A percentile compares a stretch with the other conserved stretches of the same genome.
Conservation (phyloP, 768 basidiomycete species). For the Mycena maculata region DNA sequence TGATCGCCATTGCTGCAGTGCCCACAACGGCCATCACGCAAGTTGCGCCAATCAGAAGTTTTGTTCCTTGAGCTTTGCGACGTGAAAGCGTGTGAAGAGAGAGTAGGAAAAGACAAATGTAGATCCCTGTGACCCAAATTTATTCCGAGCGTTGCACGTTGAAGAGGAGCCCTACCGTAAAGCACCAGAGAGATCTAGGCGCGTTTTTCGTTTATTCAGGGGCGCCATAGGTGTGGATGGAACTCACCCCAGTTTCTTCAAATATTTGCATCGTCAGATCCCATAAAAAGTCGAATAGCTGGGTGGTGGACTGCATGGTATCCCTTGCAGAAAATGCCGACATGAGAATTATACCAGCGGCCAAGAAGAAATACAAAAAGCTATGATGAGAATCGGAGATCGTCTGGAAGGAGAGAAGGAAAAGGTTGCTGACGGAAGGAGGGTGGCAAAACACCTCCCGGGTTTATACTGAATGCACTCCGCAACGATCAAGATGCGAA, state of each 20-base stretch:
- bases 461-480: slow-evolving; percentile 13
- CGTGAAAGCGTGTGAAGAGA: slow-evolving; percentile 14
- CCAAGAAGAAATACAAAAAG: slow-evolving; percentile 14
- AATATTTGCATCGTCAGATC: slow-evolving; percentile 10
- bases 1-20: slow-evolving; percentile 17
- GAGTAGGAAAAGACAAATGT: slow-evolving; percentile 15
- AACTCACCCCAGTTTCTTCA: slow-evolving; percentile 13
- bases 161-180: slow-evolving; percentile 12
- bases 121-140: slow-evolving; percentile 12
- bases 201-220: slow-evolving; percentile 12
- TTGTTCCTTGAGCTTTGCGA: slow-evolving; percentile 13
- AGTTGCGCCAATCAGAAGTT: slow-evolving; percentile 16
- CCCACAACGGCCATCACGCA: slow-evolving; percentile 18
- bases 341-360: slow-evolving; percentile 19
- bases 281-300: slow-evolving; percentile 12
- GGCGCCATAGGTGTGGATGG: slow-evolving; percentile 2
- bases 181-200: slow-evolving; percentile 11
- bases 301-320: slow-evolving; percentile 15
- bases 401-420: slow-evolving; percentile 14
- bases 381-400: slow-evolving; percentile 3
- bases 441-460: slow-evolving; percentile 12
- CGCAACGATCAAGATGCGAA: slow-evolving; percentile 13
- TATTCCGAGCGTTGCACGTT: slow-evolving; percentile 4
- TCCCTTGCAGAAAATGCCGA: slow-evolving; percentile 15
- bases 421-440: slow-evolving; percentile 10